Conservation (phyloP, 2,329 filamentous ascomycete species). For the Cladophialophora chaetospira region DNA sequence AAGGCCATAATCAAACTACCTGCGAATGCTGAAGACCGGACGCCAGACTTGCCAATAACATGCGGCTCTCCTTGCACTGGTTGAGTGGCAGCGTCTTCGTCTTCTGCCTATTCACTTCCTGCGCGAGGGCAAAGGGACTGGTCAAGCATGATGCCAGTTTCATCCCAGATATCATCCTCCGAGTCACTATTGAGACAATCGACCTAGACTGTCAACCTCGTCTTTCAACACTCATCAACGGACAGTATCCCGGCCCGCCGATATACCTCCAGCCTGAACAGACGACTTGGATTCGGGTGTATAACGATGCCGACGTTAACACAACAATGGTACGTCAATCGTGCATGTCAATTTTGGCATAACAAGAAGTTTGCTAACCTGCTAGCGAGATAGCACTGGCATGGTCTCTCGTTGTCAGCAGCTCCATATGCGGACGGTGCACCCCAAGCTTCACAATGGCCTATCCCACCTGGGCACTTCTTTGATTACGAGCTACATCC, state of each 20-base stretch:
- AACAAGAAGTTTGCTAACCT: not conserved
- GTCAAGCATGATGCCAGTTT: slow-evolving; percentile 23
- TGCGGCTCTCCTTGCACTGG: not conserved
- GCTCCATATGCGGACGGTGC: slow-evolving; percentile 67
- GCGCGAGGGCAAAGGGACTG: slow-evolving; percentile 8
- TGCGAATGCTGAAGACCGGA: no score
- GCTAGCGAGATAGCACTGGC: slow-evolving; percentile 60
- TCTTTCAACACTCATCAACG: slow-evolving; percentile 55
- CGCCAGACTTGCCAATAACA: not conserved
- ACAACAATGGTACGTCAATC: slow-evolving; percentile 55
- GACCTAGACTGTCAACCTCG: slow-evolving; percentile 50
- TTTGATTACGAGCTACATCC: slow-evolving; percentile 69
- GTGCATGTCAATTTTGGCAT: not conserved
- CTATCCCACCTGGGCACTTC: slow-evolving; percentile 61
- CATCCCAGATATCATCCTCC: slow-evolving; percentile 51
- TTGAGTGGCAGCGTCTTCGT: not conserved
- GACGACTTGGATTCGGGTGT: slow-evolving; percentile 59
- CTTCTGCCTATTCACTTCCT: not conserved
- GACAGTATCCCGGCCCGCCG: slow-evolving; percentile 54
- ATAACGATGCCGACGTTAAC: slow-evolving; percentile 57
- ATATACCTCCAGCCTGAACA: slow-evolving; percentile 51
- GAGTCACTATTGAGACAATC: slow-evolving; percentile 46
- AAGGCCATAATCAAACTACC: not conserved
- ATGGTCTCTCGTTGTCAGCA: slow-evolving; percentile 61
- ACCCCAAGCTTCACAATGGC: slow-evolving; percentile 64